phyloP scores from a whole-genome alignment of 2,329 filamentous ascomycete species.

The Furcasterigmium sp. region DNA sequence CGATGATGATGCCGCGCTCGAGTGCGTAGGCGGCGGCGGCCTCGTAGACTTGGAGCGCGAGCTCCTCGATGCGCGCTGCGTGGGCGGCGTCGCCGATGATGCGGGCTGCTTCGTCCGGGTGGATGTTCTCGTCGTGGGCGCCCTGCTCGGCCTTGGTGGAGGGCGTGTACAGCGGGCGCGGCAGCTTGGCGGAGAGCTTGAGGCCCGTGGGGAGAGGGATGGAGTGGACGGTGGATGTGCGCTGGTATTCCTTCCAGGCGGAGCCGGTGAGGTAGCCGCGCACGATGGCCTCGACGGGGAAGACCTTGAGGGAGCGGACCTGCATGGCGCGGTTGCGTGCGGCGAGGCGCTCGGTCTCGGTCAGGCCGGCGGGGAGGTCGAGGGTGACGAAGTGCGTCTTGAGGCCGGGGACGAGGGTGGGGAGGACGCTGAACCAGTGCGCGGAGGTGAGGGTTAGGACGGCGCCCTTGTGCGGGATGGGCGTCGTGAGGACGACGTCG shows the following conservation, averaged over 20 bases:
- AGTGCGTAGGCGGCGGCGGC: conserved; percentile 58
- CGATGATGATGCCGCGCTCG: conserved; percentile 68
- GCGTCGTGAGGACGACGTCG: conserved; percentile 82
- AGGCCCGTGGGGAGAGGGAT: conserved; percentile 64
- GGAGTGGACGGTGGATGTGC: conserved; percentile 73
- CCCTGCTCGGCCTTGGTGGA: conserved; percentile 81
- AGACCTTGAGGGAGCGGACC: conserved; percentile 66
- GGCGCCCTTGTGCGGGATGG: conserved; percentile 47
- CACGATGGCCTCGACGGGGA: conserved; percentile 81
- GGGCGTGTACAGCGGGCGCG: conserved; percentile 64
- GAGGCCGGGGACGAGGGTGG: conserved; percentile 38
- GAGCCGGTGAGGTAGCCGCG: conserved; percentile 85
- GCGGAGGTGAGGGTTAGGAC: conserved; percentile 39
- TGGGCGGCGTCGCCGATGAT: conserved; percentile 61
- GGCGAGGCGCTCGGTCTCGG: conserved; percentile 39
- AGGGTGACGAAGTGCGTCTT: conserved; percentile 48
- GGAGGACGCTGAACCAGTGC: conserved; percentile 50
- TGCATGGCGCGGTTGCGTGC: conserved; percentile 69
- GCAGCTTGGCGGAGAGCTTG: conserved; percentile 64
- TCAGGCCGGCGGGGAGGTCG: conserved; percentile 26
- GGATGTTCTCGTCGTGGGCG: conserved; percentile 80
- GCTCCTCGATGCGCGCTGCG: conserved; percentile 58
- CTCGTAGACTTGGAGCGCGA: conserved; percentile 60
- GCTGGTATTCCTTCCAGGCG: conserved; percentile 73
- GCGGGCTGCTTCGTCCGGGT: conserved; percentile 56